Conservation (phyloP, 805 yeast species). For the Metschnikowia sp. region DNA sequence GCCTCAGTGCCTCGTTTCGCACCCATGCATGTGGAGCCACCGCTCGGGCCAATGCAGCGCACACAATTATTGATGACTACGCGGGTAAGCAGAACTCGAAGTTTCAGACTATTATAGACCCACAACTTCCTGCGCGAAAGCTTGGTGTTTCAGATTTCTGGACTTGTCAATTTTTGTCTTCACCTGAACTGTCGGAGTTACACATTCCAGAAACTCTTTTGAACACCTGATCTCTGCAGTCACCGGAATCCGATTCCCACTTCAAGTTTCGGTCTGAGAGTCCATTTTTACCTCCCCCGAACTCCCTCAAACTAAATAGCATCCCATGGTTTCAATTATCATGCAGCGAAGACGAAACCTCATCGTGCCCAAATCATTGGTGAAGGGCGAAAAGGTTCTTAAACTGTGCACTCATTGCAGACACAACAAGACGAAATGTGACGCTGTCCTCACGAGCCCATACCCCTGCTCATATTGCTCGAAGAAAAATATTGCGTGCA, state of each 20-base stretch:
- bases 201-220: too few relatives aligned
- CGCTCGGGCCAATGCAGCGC: slow-evolving; percentile 8
- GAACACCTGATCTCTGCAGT: too few relatives aligned
- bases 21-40: slow-evolving; percentile 12
- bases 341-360: slow-evolving; percentile 16
- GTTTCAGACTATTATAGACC: too few relatives aligned
- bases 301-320: not conserved
- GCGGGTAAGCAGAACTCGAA: not conserved
- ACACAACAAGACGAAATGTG: slow-evolving; percentile 64
- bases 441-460: slow-evolving; percentile 50
- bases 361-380: slow-evolving; percentile 10
- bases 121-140: too few relatives aligned
- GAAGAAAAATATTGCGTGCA: slow-evolving; percentile 50
- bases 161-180: too few relatives aligned
- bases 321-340: slow-evolving; percentile 14
- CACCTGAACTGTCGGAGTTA: too few relatives aligned
- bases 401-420: slow-evolving; percentile 65
- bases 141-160: too few relatives aligned
- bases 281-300: not conserved
- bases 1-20: slow-evolving; percentile 7
- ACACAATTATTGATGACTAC: not conserved
- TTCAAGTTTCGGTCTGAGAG: too few relatives aligned
- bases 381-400: slow-evolving; percentile 19
- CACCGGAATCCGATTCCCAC: too few relatives aligned
- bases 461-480: slow-evolving; percentile 55